Base-by-base conservation (phyloP, 169 alveolate genomes). In the Plasmodium gaboni region DNA sequence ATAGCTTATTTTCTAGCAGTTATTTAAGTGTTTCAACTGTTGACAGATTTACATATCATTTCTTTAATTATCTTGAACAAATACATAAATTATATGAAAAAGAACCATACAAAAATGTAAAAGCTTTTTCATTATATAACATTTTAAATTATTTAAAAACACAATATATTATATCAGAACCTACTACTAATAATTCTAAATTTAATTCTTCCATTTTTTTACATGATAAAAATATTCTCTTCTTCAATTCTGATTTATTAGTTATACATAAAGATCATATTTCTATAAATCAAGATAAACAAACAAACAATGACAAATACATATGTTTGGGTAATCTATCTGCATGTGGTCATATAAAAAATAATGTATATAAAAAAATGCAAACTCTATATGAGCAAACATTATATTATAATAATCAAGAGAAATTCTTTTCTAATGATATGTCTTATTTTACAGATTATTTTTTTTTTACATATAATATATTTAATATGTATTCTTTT, bases 11-110 rank as follows among this genome's bases (percentile, higher is more conserved):
- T 72, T 89, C 95, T n/a, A 94, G 94, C 73, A 74, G 83, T 10
- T 91, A 76, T 64, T 80, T 94, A n/a, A 74, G 95, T 26, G 95
- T 94, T 13, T 89, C 96, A 3, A 92, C 95, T 3, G 93, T 92
- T 9, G 96, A 92, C 15, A 80, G 94, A 73, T 94, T 94, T 88
- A 94, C 96, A 42, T 90, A 63, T 60, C 55, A 87, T 51, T 86
- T 94, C 50, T 64, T 80, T 51, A 83, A 73, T 59, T 92, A 80
- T 71, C 46, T 94, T 26, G 74, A 88, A 42, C 70, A 73, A 46
- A 94, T 94, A 8, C 24, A 83, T 24, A 60, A 61, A 63, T 88
- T 92, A 46, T 64, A 91, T 22, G 42, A 44, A 51, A 17, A 67
- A 9, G 94, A 94, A 10, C 72, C 63, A 71, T 19, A 68, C 67